Evolutionary conservation across 495 filamentous ascomycete species (phyloP).

Genomic region (Platismatia glauca): DNA sequence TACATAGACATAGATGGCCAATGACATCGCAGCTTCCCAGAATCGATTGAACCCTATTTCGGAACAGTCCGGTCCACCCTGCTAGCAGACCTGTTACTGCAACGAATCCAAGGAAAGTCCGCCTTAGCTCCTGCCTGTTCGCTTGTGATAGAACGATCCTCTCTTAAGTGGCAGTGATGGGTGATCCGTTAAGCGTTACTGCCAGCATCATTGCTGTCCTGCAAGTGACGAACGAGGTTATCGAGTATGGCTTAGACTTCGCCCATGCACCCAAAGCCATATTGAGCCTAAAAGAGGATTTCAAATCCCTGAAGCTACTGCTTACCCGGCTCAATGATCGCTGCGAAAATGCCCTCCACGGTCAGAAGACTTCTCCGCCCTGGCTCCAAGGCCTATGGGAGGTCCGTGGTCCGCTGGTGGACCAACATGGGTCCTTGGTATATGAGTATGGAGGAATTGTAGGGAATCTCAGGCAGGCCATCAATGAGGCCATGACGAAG

Average conservation of each 20-base stretch:
- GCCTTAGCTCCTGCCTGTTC: too few species aligned
- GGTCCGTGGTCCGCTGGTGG: background rate
- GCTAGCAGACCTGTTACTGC: too few species aligned
- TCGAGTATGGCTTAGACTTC: constrained; percentile 8
- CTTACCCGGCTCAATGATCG: background rate
- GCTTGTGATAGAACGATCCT: too few species aligned
- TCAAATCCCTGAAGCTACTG: background rate
- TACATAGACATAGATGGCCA: too few species aligned
- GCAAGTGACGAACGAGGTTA: constrained; percentile 23
- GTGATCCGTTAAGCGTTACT: constrained; percentile 13
- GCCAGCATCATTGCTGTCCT: constrained; percentile 29
- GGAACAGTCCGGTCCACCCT: too few species aligned
- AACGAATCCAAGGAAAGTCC: too few species aligned
- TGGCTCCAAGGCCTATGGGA: constrained; percentile 9
- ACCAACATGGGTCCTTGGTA: background rate
- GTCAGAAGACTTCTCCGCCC: background rate
- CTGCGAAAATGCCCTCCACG: background rate
- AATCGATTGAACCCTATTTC: too few species aligned
- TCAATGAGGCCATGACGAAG: background rate
- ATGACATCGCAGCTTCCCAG: too few species aligned
- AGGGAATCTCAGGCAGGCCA: background rate
- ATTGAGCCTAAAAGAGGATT: background rate
- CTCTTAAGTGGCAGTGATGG: constrained; percentile 2
- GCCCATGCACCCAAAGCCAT: background rate
- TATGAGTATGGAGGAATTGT: constrained; percentile 1